phyloP scores from a whole-genome alignment of 176 grass and related monocot species.

The Oryza longistaminata region DNA sequence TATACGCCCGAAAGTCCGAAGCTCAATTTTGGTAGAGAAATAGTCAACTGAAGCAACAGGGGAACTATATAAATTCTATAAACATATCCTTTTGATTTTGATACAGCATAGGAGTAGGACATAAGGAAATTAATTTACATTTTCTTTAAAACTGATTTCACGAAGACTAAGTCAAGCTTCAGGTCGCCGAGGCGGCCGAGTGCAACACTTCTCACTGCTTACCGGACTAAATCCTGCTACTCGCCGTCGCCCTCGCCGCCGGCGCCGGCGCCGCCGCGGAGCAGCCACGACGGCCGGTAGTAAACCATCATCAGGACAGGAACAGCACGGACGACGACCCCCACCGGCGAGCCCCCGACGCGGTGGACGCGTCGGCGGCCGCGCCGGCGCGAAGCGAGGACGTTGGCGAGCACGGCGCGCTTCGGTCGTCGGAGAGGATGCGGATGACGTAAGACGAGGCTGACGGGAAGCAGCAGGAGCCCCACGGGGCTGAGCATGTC shows the following conservation, averaged over 20 bases:
- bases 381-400: conserved; percentile 39
- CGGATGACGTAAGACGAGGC: conserved; percentile 72
- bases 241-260: conserved; percentile 41
- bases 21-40: not conserved
- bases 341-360: conserved; percentile 67
- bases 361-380: conserved; percentile 59
- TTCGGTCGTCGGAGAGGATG: conserved; percentile 63
- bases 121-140: not conserved
- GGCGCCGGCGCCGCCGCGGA: conserved; percentile 33
- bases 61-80: not conserved
- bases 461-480: conserved; percentile 62
- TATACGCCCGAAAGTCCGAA: not conserved
- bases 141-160: not conserved
- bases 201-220: not conserved
- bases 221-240: too few relatives aligned
- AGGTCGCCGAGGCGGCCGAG: not conserved
- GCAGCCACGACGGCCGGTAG: conserved; percentile 43
- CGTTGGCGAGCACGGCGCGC: conserved; percentile 37
- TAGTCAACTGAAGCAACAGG: not conserved
- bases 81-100: not conserved
- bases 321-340: conserved; percentile 61
- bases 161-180: not conserved
- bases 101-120: not conserved
- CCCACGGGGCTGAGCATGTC: conserved; percentile 62
- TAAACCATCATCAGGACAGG: conserved; percentile 60